Conservation (phyloP, 164 flowering plant species). For the Umbellularia californica region DNA sequence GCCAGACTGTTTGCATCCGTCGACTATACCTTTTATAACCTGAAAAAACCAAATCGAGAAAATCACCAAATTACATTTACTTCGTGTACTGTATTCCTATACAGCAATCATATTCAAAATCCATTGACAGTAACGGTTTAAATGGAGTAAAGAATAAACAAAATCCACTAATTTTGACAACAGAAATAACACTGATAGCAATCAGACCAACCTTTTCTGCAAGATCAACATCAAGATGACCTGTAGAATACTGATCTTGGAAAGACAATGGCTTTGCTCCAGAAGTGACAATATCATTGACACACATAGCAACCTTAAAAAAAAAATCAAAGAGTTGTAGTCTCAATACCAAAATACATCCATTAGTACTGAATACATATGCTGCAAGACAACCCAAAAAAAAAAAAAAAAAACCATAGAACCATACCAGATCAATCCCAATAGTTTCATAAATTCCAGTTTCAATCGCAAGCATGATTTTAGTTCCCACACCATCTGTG, state of each 20-base stretch:
- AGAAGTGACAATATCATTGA: constrained; percentile 92
- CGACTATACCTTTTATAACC: constrained; percentile 94
- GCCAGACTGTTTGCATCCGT: constrained; percentile 85
- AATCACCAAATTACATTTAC: not conserved
- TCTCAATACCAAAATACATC: not conserved
- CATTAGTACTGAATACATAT: not conserved
- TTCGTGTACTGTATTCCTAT: not conserved
- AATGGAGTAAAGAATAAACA: not conserved
- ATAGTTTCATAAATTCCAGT: constrained; percentile 93
- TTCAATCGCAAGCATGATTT: constrained; percentile 92
- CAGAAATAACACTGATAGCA: not conserved
- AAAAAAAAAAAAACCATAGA: not conserved
- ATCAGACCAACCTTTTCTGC: constrained; percentile 73
- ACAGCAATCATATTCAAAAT: not conserved
- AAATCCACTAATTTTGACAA: not conserved
- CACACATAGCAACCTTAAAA: constrained; percentile 98
- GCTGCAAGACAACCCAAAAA: too few relatives aligned
- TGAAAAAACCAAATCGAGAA: constrained; percentile 22
- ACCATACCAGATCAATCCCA: constrained; percentile 88
- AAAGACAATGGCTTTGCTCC: constrained; percentile 96
- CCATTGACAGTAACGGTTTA: not conserved
- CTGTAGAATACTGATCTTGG: constrained; percentile 93
- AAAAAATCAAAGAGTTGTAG: not conserved
- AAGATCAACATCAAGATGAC: constrained; percentile 94
- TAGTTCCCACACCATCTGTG: constrained; percentile 98